A percentile compares a stretch with the other conserved stretches of the same genome.
Conservation (phyloP, 345 rosid genomes). For the Brassica incana region DNA sequence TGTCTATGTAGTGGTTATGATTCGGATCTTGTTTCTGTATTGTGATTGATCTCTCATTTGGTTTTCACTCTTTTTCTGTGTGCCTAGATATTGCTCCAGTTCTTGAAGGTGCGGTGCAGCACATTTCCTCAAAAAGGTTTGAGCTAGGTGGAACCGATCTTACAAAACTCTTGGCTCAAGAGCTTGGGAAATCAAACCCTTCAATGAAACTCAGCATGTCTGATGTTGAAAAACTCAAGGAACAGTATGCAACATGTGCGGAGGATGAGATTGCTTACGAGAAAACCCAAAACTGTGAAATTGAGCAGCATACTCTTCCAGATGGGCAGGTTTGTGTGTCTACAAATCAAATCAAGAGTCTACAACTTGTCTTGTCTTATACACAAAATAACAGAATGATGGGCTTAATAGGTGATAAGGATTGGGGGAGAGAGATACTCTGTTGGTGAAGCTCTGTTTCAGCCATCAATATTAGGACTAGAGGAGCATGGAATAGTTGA, state of each 20-base stretch:
- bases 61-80: constrained; percentile 16
- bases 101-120: constrained; percentile 99
- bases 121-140: constrained; percentile 89
- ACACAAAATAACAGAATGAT: constrained; percentile 28
- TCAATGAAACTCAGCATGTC: constrained; percentile 54
- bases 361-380: neutral
- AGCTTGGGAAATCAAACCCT: constrained; percentile 81
- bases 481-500: constrained; percentile 96
- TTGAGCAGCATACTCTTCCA: constrained; percentile 85
- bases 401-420: constrained; percentile 66
- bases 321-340: constrained; percentile 83
- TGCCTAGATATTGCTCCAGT: constrained; percentile 91
- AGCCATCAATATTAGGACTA: constrained; percentile 83
- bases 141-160: constrained; percentile 90
- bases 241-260: constrained; percentile 73
- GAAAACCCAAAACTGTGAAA: constrained; percentile 50
- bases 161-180: constrained; percentile 74
- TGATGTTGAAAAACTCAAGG: constrained; percentile 79
- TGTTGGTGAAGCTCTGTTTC: constrained; percentile 93
- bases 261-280: constrained; percentile 80
- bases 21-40: neutral
- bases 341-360: constrained; percentile 33
- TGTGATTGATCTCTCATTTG: neutral
- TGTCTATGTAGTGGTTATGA: constrained; percentile 14
- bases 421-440: constrained; percentile 85